Conservation (phyloP, 2,329 filamentous ascomycete species). For the Catunica adiposa region DNA sequence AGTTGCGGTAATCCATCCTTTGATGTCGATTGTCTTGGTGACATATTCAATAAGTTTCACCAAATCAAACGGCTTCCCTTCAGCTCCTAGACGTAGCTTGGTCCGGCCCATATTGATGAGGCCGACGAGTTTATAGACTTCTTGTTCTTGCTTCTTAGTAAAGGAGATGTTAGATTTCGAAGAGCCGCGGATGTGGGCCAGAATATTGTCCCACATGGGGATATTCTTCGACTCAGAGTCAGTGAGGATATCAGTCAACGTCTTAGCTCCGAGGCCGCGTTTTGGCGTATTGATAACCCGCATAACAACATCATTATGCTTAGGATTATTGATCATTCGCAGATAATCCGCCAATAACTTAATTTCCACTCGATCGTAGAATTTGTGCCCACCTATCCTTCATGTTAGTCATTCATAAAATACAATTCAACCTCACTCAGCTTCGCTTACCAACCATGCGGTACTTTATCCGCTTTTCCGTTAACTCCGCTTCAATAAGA, state of each 20-base stretch:
- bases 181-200: constrained; percentile 35
- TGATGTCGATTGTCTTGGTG: constrained; percentile 51
- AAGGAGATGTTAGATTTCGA: constrained; percentile 32
- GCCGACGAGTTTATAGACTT: constrained; percentile 31
- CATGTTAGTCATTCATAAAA: not conserved
- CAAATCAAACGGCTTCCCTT: constrained; percentile 22
- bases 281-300: constrained; percentile 74
- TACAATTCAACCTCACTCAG: not conserved
- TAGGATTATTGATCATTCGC: constrained; percentile 64
- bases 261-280: constrained; percentile 64
- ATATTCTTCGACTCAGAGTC: constrained; percentile 56
- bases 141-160: constrained; percentile 26
- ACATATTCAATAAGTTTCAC: constrained; percentile 35
- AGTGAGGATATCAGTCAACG: constrained; percentile 55
- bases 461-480: constrained; percentile 69
- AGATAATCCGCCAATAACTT: constrained; percentile 80
- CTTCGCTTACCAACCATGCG: constrained; percentile 54
- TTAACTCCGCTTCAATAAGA: constrained; percentile 69
- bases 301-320: constrained; percentile 72
- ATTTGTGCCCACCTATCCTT: constrained; percentile 46
- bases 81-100: constrained; percentile 19
- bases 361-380: constrained; percentile 83
- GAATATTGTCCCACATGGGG: constrained; percentile 61
- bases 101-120: constrained; percentile 23
- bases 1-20: constrained; percentile 54